Percentiles rank a stretch among this genome's conserved stretches.
Conservation (phyloP, 306 rosid genomes). For the Malus sylvestris region DNA sequence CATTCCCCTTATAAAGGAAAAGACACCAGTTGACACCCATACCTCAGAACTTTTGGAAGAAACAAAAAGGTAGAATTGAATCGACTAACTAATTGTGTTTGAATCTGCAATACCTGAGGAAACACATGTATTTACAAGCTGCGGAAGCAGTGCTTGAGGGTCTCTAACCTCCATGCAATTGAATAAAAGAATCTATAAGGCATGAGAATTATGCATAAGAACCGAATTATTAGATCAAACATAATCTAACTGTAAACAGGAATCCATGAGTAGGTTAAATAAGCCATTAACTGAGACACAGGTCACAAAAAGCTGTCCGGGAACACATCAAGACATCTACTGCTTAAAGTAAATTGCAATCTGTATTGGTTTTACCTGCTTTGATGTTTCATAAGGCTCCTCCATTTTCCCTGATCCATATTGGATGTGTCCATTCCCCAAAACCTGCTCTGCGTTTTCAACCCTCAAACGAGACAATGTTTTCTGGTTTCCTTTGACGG, state of each 20-base stretch:
- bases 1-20: background rate
- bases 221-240: constrained; percentile 4
- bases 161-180: constrained; percentile 76
- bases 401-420: constrained; percentile 16
- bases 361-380: constrained; percentile 31
- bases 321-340: background rate
- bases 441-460: constrained; percentile 19
- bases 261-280: background rate
- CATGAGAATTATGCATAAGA: constrained; percentile 18
- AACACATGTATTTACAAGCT: constrained; percentile 53
- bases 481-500: constrained; percentile 22
- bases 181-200: constrained; percentile 65
- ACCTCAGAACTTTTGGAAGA: background rate
- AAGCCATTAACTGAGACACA: background rate
- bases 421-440: constrained; percentile 25
- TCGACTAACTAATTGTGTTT: background rate
- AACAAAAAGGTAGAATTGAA: background rate
- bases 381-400: constrained; percentile 30
- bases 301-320: background rate
- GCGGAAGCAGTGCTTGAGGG: constrained; percentile 62
- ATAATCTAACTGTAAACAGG: background rate
- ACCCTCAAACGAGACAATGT: constrained; percentile 20
- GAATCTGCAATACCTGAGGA: constrained; percentile 49
- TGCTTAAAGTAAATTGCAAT: background rate
- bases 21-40: background rate